phyloP scores from a whole-genome alignment of 1,284 basidiomycete species.

The Melanopsichium pennsylvanicum region DNA sequence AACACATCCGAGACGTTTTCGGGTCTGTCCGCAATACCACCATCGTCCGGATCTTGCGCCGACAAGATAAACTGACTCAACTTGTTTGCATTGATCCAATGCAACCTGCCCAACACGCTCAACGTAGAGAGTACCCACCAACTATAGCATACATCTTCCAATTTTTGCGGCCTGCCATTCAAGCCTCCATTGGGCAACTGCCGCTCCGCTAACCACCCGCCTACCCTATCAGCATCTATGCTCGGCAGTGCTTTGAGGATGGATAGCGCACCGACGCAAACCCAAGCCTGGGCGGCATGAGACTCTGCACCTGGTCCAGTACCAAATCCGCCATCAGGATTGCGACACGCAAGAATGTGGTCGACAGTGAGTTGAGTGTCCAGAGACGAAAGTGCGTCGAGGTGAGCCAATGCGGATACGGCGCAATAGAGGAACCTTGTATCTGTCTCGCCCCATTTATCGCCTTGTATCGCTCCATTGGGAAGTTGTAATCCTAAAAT shows the following conservation, averaged over 20 bases:
- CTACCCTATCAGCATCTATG: conserved; percentile 70
- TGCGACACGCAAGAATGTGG: conserved; percentile 81
- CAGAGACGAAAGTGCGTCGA: conserved; percentile 71
- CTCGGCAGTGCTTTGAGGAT: conserved; percentile 81
- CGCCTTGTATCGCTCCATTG: conserved; percentile 86
- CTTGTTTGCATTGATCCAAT: conserved; percentile 91
- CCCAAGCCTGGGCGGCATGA: conserved; percentile 91
- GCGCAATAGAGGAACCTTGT: conserved; percentile 91
- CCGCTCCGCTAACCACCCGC: conserved; percentile 91
- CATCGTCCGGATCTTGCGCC: conserved; percentile 88
- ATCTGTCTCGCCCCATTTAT: conserved; percentile 87
- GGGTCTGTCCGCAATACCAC: conserved; percentile 92
- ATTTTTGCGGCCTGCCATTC: conserved; percentile 94
- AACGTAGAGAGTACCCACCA: conserved; percentile 94
- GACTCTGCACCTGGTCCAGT: conserved; percentile 83
- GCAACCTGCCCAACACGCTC: conserved; percentile 81
- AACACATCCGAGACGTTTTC: conserved; percentile 95
- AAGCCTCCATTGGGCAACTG: conserved; percentile 92
- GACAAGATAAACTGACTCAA: conserved; percentile 82
- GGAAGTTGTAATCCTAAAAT: conserved; percentile 76
- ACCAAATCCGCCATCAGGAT: conserved; percentile 97
- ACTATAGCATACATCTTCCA: conserved; percentile 98
- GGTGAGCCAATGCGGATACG: conserved; percentile 80
- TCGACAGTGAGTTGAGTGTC: conserved; percentile 72
- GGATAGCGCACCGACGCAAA: conserved; percentile 84